Evolutionary conservation across 495 filamentous ascomycete genomes (phyloP).

Genomic region (Hypoxylon trugodes): DNA sequence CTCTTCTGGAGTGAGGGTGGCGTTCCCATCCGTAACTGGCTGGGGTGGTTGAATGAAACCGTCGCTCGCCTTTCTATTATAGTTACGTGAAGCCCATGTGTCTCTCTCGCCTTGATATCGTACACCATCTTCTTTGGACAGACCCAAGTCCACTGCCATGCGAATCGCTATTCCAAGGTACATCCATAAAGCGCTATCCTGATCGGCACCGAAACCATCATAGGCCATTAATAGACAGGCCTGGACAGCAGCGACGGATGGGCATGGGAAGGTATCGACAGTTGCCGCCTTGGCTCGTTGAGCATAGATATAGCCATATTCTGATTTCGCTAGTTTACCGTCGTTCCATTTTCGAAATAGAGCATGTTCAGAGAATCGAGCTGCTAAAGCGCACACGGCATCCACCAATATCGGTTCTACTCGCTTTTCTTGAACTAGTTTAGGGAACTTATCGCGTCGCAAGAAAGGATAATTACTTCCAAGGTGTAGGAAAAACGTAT

Average conservation of each 20-base stretch:
- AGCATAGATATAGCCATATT: conserved; percentile 77
- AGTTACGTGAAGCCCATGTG: conserved; percentile 54
- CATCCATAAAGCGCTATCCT: conserved; percentile 91
- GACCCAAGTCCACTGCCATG: conserved; percentile 84
- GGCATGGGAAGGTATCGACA: conserved; percentile 79
- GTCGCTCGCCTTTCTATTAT: conserved; percentile 45
- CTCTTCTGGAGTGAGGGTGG: conserved; percentile 60
- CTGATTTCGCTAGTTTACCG: conserved; percentile 61
- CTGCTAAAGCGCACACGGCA: conserved; percentile 80
- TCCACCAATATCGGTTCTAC: conserved; percentile 89
- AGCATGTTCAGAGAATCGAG: conserved; percentile 78
- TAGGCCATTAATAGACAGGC: conserved; percentile 84
- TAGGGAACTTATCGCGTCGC: conserved; percentile 71
- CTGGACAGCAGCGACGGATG: conserved; percentile 80
- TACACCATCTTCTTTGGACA: conserved; percentile 79
- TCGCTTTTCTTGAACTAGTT: conserved; percentile 75
- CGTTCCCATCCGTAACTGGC: conserved; percentile 51
- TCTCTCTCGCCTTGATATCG: conserved; percentile 70
- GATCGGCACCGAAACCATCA: conserved; percentile 83
- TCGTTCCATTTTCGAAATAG: conserved; percentile 66
- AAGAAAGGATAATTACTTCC: conserved; percentile 87
- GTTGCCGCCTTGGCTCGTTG: conserved; percentile 77
- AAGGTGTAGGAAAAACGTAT: conserved; percentile 79
- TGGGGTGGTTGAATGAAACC: conserved; percentile 43
- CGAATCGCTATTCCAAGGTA: conserved; percentile 84